Evolutionary conservation across 1,284 basidiomycete genomes (phyloP).

Genomic region (Apiotrichum sp.): DNA sequence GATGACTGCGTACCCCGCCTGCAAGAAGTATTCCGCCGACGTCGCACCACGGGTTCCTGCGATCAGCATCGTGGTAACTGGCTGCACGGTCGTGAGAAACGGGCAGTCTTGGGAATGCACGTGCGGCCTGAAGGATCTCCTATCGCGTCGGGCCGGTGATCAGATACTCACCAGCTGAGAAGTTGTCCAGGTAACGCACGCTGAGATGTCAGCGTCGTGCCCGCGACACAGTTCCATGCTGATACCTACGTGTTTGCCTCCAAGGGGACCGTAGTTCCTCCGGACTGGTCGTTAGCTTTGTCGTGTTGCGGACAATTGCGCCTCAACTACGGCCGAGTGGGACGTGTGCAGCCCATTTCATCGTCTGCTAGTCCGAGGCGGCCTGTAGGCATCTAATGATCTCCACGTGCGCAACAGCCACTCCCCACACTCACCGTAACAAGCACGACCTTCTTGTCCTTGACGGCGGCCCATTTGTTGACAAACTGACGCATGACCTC

Average conservation of each 20-base stretch:
- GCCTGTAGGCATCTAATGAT: no score
- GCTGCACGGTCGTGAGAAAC: no score
- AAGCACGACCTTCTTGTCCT: conserved; percentile 73
- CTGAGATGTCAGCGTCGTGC: conserved; percentile 49
- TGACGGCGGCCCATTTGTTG: conserved; percentile 55
- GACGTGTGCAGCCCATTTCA: no score
- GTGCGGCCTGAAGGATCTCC: not conserved
- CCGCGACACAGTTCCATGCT: not conserved
- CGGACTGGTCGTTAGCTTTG: conserved; percentile 58
- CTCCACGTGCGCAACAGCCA: not conserved
- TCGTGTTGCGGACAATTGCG: no score
- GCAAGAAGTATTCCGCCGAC: conserved; percentile 94
- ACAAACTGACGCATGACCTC: conserved; percentile 64
- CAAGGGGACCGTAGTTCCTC: conserved; percentile 88
- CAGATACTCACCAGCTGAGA: conserved; percentile 72
- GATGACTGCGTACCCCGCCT: conserved; percentile 88
- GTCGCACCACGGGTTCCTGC: conserved; percentile 90
- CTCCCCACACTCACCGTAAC: conserved; percentile 67
- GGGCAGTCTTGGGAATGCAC: no score
- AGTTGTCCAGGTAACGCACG: conserved; percentile 97
- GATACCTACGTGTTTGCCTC: conserved; percentile 88
- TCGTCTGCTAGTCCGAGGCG: no score
- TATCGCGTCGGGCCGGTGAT: not conserved
- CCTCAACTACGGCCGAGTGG: no score
- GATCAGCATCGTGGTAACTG: not conserved